Base-by-base conservation (phyloP, 2,329 filamentous ascomycete species). In the Ploettnerulaceae sp. region DNA sequence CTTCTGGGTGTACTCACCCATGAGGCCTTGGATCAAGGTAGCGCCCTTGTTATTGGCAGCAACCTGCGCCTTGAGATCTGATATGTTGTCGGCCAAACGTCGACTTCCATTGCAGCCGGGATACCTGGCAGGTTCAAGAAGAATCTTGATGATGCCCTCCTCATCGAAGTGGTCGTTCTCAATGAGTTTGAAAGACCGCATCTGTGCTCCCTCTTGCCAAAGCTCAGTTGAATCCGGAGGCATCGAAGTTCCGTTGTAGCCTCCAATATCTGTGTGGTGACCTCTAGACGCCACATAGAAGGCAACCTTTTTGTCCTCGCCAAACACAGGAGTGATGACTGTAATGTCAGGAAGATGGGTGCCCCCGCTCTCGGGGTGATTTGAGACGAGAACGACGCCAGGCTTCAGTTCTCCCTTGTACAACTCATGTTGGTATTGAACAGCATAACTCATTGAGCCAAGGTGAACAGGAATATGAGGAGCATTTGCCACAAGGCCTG, bases 41-140 rank as follows among this genome's bases (percentile, higher is more conserved):
- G 91, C 91, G 7, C 89, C 89, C 57, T 89, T 90, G 57, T 89
- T 84, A 60, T 95, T 94, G 9, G 88, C 87, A 0, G 89, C 87
- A 9, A 93, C 83, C 62, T 94, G 88, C 0, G 89, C 89, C 64
- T 90, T 89, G 31, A 95, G 72, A 62, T 94, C 89, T 42, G 88
- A 90, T 54, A 94, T 73, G 61, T 94, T 94, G 64, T 95, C 89
- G 7, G 78, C 81, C 1, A 94, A 71, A 61, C 86, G 89, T 33
- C 88, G 73, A 0, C 88, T 90, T 2, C 87, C 88, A 44, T 78
- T 82, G 67, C 86, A 93, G 1, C 85, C 88, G 0, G 82, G 79
- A 55, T 86, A n/a, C n/a, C n/a, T n/a, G n/a, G n/a, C n/a, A n/a
- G n/a, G n/a, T n/a, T n/a, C n/a, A n/a, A n/a, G n/a, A n/a, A n/a